Evolutionary conservation across 2,329 filamentous ascomycete genomes (phyloP), one percentile per base, ranked within the genome.

Genomic region (Pyricularia pennisetigena): DNA sequence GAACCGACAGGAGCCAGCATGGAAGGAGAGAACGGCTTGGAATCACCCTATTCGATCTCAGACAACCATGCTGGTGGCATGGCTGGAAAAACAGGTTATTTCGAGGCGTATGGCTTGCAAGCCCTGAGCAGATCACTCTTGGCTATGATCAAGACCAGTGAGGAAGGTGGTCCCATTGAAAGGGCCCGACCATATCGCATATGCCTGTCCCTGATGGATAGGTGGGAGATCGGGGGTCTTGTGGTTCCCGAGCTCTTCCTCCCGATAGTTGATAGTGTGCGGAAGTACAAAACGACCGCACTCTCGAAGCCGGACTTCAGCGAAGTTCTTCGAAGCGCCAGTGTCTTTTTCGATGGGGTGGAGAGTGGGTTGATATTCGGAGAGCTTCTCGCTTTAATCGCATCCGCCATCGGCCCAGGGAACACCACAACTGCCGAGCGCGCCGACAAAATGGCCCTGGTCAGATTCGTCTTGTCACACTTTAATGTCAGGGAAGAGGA

Each of bases 401-500:
- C 83, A 1, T 83, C 88, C 72, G 82, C 86, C n/a, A 80, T 88
- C 67, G 81, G 82, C 2, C 79, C 83, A 5, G 82, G 81, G 26
- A 79, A 75, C 49, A 68, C 80, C n/a, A 74, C 75, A 41, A 73
- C 76, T 4, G 78, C 80, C 4, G 82, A 87, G 68, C 85, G 84
- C 67, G 79, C 85, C 70, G 85, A 86, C 68, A 89, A 90, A 70
- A 81, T 97, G 68, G 85, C 86, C 24, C 82, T 97, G 61, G 88
- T 94, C 68, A 86, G 85, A 70, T 99, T 98, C 77, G 89, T 97
- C 68, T 80, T 97, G 71, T 80, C 86, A 5, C 90, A 94, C 72
- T 99, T 99, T 82, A 98, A 97, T 76, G 86, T 98, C 66, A 88
- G 90, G 67, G 95, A 99, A 78, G 95, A 98, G 77, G 96, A 99